Conservation (phyloP, 345 rosid genomes). For the Citrus medica region DNA sequence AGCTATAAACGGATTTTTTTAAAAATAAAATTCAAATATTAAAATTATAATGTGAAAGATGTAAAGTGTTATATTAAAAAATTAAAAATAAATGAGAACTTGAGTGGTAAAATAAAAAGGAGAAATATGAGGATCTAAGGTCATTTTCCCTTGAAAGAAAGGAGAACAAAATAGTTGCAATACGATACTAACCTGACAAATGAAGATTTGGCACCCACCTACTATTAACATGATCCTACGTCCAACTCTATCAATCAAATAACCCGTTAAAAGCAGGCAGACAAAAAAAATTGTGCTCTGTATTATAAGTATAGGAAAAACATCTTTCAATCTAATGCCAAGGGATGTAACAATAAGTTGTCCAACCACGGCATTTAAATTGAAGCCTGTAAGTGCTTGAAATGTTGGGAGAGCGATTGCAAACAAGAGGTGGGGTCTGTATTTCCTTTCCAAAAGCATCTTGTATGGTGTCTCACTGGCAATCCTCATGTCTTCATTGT, state of each 20-base stretch:
- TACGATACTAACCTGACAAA: neutral
- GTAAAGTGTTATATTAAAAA: too few relatives aligned
- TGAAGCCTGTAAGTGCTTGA: neutral
- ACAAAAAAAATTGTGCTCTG: neutral
- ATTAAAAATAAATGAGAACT: too few relatives aligned
- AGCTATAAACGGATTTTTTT: too few relatives aligned
- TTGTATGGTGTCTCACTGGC: neutral
- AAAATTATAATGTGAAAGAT: too few relatives aligned
- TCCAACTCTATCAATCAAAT: slow-evolving; percentile 15
- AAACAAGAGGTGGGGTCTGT: neutral
- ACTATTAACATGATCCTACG: slow-evolving; percentile 17
- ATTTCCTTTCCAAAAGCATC: neutral
- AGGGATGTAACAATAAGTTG: neutral
- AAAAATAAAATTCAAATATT: too few relatives aligned
- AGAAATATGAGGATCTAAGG: too few relatives aligned
- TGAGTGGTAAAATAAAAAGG: too few relatives aligned
- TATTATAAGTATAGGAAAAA: neutral
- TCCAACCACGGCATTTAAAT: neutral
- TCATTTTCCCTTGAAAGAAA: too few relatives aligned
- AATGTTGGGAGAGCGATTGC: neutral
- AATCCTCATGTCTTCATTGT: neutral
- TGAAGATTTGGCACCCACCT: slow-evolving; percentile 15
- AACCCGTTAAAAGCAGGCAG: slow-evolving; percentile 1
- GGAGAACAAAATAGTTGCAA: too few relatives aligned
- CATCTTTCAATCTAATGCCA: neutral